Evolutionary conservation across 768 basidiomycete species (phyloP).

Genomic region (Terana coerulea): DNA sequence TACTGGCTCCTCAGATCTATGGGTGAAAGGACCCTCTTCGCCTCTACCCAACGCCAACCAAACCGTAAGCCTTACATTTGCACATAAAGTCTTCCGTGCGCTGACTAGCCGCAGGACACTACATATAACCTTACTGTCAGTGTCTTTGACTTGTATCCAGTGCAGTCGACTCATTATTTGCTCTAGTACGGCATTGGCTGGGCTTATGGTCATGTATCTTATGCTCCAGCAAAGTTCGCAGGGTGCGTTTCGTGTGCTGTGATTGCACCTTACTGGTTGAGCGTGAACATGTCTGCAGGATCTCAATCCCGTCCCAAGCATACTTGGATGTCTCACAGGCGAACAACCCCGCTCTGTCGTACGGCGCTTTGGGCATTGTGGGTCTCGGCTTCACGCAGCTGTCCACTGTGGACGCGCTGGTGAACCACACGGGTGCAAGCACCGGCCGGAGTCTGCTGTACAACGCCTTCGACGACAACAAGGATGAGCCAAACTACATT

Average conservation of each 20-base stretch:
- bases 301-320: constrained; percentile 65
- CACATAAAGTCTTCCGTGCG: neutral
- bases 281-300: constrained; percentile 35
- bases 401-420: constrained; percentile 61
- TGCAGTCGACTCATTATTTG: neutral
- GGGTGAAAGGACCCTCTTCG: constrained; percentile 35
- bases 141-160: neutral
- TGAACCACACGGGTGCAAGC: constrained; percentile 55
- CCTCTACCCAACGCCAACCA: constrained; percentile 17
- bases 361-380: constrained; percentile 67
- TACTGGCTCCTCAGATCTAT: constrained; percentile 83
- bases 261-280: neutral
- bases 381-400: constrained; percentile 79
- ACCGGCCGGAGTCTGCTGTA: constrained; percentile 69
- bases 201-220: constrained; percentile 63
- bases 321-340: constrained; percentile 60
- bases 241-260: constrained; percentile 41
- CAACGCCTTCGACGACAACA: constrained; percentile 71
- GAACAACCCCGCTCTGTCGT: constrained; percentile 69
- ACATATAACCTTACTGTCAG: constrained; percentile 64
- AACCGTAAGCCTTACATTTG: constrained; percentile 20
- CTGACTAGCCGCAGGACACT: constrained; percentile 8
- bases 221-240: constrained; percentile 63
- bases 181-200: constrained; percentile 77
- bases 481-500: constrained; percentile 73